Conservation (phyloP, 2,329 filamentous ascomycete species). For the Nothophaeocryptopus gaeumannii region DNA sequence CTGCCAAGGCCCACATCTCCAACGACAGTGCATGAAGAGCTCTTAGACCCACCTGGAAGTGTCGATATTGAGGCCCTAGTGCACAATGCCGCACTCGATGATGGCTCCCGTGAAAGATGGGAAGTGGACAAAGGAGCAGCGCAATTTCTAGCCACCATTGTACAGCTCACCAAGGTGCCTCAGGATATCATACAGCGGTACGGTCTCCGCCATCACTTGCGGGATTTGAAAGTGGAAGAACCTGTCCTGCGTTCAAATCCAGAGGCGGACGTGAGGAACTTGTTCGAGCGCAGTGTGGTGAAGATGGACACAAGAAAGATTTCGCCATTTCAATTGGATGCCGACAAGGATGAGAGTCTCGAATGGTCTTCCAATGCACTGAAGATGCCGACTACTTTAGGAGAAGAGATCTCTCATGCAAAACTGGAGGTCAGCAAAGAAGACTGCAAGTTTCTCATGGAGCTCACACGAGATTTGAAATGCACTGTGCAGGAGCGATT, state of each 20-base stretch:
- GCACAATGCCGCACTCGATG: neutral
- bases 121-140: slow-evolving; percentile 29
- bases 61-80: neutral
- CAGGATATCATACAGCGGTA: slow-evolving; percentile 7
- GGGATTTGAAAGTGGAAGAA: slow-evolving; percentile 42
- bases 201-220: neutral
- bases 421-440: slow-evolving; percentile 40
- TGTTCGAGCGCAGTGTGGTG: slow-evolving; percentile 32
- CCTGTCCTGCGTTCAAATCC: slow-evolving; percentile 48
- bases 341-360: slow-evolving; percentile 44
- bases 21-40: neutral
- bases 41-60: slow-evolving; percentile 5
- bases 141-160: slow-evolving; percentile 23
- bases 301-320: slow-evolving; percentile 15
- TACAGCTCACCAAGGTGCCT: slow-evolving; percentile 8
- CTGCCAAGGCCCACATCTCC: neutral
- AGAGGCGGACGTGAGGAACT: slow-evolving; percentile 44
- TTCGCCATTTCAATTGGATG: slow-evolving; percentile 36
- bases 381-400: slow-evolving; percentile 13
- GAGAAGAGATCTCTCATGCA: slow-evolving; percentile 29
- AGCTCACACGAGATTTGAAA: slow-evolving; percentile 28
- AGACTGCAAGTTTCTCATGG: slow-evolving; percentile 37
- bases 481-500: slow-evolving; percentile 13
- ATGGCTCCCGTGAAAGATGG: slow-evolving; percentile 23
- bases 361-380: slow-evolving; percentile 37